Conservation (phyloP, 352 stramenopile species). For the Phytophthora brassicae region DNA sequence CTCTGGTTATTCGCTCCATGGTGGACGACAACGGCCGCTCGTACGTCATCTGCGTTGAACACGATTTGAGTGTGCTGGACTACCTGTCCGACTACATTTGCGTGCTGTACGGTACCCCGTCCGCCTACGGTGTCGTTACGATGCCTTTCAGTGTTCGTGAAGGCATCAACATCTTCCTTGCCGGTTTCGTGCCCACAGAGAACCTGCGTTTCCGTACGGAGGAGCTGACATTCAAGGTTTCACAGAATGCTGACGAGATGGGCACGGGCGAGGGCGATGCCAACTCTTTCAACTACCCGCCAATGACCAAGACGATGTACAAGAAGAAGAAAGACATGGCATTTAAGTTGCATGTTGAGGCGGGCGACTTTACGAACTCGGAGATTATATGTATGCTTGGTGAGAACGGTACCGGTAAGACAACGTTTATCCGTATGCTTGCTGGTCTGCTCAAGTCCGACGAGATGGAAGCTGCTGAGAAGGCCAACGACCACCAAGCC, state of each 20-base stretch:
- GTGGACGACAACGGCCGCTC: slow-evolving; percentile 85
- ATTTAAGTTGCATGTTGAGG: slow-evolving; percentile 98
- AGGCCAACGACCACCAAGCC: slow-evolving; percentile 64
- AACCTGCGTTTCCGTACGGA: slow-evolving; percentile 99
- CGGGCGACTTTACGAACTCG: slow-evolving; percentile 97
- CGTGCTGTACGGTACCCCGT: slow-evolving; percentile 97
- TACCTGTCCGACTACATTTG: slow-evolving; percentile 99
- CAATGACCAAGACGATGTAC: slow-evolving; percentile 99
- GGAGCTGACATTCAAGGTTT: slow-evolving; percentile 98
- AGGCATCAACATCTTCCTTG: slow-evolving; percentile 99
- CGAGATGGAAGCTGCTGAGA: slow-evolving; percentile 90
- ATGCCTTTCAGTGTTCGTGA: slow-evolving; percentile 99
- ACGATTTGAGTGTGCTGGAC: slow-evolving; percentile 99
- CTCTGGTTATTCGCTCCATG: slow-evolving; percentile 97
- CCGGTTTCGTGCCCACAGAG: slow-evolving; percentile 99
- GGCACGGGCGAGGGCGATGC: slow-evolving; percentile 83
- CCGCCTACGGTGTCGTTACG: slow-evolving; percentile 99
- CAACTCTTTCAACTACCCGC: slow-evolving; percentile 95
- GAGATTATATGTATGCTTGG: slow-evolving; percentile 99
- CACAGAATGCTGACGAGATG: slow-evolving; percentile 92
- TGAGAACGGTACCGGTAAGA: slow-evolving; percentile 99
- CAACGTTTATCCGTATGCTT: slow-evolving; percentile 99
- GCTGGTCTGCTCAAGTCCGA: slow-evolving; percentile 98
- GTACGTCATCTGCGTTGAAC: slow-evolving; percentile 99
- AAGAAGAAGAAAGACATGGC: slow-evolving; percentile 91